phyloP scores from a whole-genome alignment of 768 basidiomycete species.

The Leccinellum rugosiceps region DNA sequence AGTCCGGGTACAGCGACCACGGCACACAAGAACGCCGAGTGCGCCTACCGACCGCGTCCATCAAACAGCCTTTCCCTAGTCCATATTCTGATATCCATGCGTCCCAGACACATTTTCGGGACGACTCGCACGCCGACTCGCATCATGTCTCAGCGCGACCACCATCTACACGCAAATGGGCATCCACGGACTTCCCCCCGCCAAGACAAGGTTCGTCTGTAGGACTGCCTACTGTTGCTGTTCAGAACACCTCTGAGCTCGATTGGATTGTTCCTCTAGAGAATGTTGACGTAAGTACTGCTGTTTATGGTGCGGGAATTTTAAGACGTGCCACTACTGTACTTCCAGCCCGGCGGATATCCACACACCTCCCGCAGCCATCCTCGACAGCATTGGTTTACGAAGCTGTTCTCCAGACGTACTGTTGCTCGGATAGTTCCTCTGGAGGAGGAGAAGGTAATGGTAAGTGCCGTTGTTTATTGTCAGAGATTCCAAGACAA shows the following conservation, averaged over 20 bases:
- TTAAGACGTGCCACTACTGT: neutral
- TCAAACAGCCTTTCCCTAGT: conserved; percentile 9
- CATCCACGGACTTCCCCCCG: conserved; percentile 15
- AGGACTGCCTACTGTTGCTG: neutral
- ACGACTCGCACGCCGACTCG: conserved; percentile 6
- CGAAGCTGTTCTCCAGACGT: no score
- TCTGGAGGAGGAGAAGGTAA: no score
- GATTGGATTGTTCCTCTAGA: conserved; percentile 29
- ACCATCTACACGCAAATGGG: conserved; percentile 11
- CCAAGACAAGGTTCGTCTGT: neutral
- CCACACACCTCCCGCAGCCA: no score
- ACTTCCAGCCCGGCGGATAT: conserved; percentile 11
- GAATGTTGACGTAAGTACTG: neutral
- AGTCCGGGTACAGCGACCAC: neutral
- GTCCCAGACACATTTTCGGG: neutral
- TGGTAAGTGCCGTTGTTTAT: conserved; percentile 8
- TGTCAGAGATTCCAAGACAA: neutral
- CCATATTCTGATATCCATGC: conserved; percentile 5
- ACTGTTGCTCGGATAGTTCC: no score
- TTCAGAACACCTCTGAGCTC: conserved; percentile 8
- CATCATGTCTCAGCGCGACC: conserved; percentile 7
- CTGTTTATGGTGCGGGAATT: no score
- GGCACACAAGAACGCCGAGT: neutral
- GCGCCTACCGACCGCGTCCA: neutral
- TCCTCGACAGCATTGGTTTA: no score